Base-by-base conservation (phyloP, 306 rosid genomes). In the Cotoneaster glaucophyllus region DNA sequence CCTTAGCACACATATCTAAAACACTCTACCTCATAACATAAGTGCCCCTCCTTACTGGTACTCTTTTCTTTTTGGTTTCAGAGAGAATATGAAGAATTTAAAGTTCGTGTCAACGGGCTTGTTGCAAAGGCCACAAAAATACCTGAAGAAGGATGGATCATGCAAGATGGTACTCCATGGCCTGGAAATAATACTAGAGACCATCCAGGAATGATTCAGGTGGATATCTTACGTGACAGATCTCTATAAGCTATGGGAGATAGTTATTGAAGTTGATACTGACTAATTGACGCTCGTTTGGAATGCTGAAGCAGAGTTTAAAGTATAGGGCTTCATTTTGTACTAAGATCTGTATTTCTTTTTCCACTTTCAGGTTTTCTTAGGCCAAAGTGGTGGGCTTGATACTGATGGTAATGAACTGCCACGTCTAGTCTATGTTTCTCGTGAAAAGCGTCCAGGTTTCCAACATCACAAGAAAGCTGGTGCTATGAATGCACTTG, bases 121-220 rank as follows among this genome's bases (percentile, higher is more conserved):
- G 98, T 95, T 76, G 87, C 95, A 4, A 95, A 95, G 88, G 98
- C 97, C 10, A 81, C 77, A 15, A 92, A 92, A 77, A 39, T 92
- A 81, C 97, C 98, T 0, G 97, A 95, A 83, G 98, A 92, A 80
- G 98, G 98, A 53, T 95, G 98, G 98, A 88, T 85, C 73, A 92
- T 95, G 97, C 97, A 95, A 87, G 98, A 95, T 77, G 97, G 98
- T 72, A 95, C 98, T 0, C 98, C 98, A 12, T 95, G 98, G 98
- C 98, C 98, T 17, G 98, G 98, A 83, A 95, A 95, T 84, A 95
- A 95, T 79, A 86, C 86, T n/a, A 90, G 97, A 88, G 98, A 95
- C 81, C 98, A 95, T 90, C 97, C 98, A 0, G 98, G 97, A 84
- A 95, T 95, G 98, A 95, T 95, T 64, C 98, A 95, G 92, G 98